phyloP scores from a whole-genome alignment of 1,284 basidiomycete species.

The Ganoderma meredithae region DNA sequence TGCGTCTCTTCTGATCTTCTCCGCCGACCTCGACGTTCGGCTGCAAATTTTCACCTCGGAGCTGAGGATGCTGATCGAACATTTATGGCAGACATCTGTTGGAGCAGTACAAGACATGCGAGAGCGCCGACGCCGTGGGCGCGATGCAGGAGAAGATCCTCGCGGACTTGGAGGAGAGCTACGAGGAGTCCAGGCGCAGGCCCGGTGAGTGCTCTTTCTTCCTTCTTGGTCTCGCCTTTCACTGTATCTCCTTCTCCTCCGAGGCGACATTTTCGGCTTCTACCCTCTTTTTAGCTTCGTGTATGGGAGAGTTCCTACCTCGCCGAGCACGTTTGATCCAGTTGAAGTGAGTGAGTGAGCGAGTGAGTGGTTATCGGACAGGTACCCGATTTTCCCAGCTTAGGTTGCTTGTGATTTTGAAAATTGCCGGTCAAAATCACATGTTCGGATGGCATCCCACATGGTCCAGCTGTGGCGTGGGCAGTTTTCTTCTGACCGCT shows the following conservation, averaged over 20 bases:
- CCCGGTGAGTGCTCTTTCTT: constrained; percentile 49
- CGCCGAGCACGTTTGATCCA: neutral
- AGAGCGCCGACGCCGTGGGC: constrained; percentile 66
- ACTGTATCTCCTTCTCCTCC: neutral
- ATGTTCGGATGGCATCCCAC: neutral
- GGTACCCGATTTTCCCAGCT: neutral
- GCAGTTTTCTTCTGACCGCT: neutral
- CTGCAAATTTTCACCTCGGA: neutral
- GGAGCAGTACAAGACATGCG: constrained; percentile 77
- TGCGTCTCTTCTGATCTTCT: constrained; percentile 42
- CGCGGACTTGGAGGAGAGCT: constrained; percentile 73
- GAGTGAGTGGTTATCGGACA: neutral
- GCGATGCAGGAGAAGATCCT: constrained; percentile 79
- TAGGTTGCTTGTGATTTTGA: neutral
- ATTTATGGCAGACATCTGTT: constrained; percentile 43
- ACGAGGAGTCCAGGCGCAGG: constrained; percentile 57
- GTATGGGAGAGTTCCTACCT: neutral
- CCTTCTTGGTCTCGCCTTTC: too few species aligned
- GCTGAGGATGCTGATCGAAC: constrained; percentile 2
- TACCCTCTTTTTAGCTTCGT: neutral
- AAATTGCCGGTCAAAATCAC: neutral
- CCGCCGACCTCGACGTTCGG: neutral
- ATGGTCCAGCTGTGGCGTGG: neutral
- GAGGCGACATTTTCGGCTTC: neutral
- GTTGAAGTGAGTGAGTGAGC: neutral